Conservation (phyloP, 257 asterid species). For the Anisodus tanguticus region DNA sequence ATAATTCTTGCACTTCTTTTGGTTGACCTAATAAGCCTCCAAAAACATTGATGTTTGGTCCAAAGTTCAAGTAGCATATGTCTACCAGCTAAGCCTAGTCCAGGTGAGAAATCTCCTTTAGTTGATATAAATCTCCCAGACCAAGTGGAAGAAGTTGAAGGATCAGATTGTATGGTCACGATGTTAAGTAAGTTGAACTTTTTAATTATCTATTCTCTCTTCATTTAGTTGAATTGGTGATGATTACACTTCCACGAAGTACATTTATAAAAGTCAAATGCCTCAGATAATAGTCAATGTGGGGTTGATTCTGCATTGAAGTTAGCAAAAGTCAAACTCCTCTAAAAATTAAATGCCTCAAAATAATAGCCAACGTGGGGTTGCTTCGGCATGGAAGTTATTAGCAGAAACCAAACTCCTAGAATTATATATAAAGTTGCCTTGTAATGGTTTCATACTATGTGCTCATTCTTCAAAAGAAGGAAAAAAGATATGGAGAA, state of each 20-base stretch:
- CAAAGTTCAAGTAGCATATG: background rate
- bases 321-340: background rate
- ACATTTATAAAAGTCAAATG: background rate
- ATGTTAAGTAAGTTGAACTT: constrained; percentile 41
- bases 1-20: background rate
- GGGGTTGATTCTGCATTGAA: background rate
- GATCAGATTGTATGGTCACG: constrained; percentile 49
- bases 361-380: background rate
- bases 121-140: too few species aligned
- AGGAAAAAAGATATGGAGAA: constrained; percentile 1
- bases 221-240: background rate
- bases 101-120: too few species aligned
- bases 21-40: background rate
- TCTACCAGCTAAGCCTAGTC: background rate
- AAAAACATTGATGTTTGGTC: background rate
- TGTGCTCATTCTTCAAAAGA: background rate
- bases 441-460: background rate
- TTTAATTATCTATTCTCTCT: background rate
- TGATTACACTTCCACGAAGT: background rate
- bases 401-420: background rate
- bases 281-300: background rate
- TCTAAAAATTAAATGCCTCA: background rate
- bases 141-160: constrained; percentile 16
- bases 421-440: background rate
- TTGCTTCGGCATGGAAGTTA: background rate